These are phyloP conservation scores for Bremia lactucae DNA, from an alignment of 352 stramenopile genomes.

Conservation along the genomic window DNA sequence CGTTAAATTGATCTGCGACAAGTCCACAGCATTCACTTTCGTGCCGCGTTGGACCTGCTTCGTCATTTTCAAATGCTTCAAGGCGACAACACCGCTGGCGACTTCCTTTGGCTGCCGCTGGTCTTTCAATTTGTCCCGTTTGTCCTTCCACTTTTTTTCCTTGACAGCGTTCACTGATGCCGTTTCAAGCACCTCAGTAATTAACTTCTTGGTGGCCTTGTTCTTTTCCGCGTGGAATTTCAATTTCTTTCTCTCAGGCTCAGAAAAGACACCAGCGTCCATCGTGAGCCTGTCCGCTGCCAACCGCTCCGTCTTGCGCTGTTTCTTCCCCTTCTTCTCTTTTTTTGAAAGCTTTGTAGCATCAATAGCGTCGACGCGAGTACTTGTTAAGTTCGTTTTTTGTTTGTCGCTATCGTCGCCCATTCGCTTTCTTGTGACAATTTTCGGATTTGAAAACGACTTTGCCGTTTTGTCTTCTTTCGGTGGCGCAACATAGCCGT, in stretches of 20 bases:
- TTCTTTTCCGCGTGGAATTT: constrained; percentile 16
- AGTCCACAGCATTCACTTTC: constrained; percentile 27
- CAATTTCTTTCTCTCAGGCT: constrained; percentile 15
- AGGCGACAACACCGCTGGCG: constrained; percentile 58
- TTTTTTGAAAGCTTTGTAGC: constrained; percentile 13
- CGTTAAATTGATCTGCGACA: constrained; percentile 52
- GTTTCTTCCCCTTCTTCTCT: constrained; percentile 24
- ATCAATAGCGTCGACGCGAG: not conserved
- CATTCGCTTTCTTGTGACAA: constrained; percentile 19
- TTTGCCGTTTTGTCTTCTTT: constrained; percentile 58
- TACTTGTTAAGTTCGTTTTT: constrained; percentile 1
- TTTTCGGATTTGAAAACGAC: constrained; percentile 10
- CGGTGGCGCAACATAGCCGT: constrained; percentile 64
- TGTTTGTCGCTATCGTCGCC: constrained; percentile 8
- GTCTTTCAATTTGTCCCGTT: constrained; percentile 31
- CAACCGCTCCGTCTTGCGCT: constrained; percentile 15
- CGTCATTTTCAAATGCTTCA: constrained; percentile 72
- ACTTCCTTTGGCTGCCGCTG: constrained; percentile 48
- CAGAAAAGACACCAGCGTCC: constrained; percentile 2
- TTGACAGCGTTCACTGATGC: constrained; percentile 12
- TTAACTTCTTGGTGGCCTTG: constrained; percentile 1
- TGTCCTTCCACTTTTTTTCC: constrained; percentile 22
- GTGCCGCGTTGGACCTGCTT: constrained; percentile 31
- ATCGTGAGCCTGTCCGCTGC: constrained; percentile 2
- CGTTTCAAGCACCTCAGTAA: constrained; percentile 17